These are phyloP conservation scores for Nigrospora sphaerica DNA, from an alignment of 2,329 filamentous ascomycete species.

Conservation along the genomic window DNA sequence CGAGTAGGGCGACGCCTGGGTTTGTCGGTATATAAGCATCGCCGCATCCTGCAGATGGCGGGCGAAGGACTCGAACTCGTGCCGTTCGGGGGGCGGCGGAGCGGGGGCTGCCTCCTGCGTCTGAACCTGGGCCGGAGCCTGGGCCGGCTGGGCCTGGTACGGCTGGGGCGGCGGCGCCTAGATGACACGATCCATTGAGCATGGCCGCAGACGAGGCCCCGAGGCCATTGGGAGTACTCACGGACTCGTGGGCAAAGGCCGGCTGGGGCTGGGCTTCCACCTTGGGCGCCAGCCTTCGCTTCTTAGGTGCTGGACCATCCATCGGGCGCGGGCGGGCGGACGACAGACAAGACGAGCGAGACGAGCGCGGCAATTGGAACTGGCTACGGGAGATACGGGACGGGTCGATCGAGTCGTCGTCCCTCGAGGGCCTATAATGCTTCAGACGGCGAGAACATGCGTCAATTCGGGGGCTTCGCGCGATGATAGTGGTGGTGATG, in stretches of 20 bases:
- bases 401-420: not conserved
- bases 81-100: conserved; percentile 34
- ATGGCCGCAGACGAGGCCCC: conserved; percentile 5
- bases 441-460: not conserved
- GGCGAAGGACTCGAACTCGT: conserved; percentile 61
- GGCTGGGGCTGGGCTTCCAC: conserved; percentile 22
- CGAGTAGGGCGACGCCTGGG: conserved; percentile 48
- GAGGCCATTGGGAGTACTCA: conserved; percentile 11
- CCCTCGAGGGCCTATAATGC: conserved; percentile 1
- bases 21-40: conserved; percentile 59
- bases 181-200: conserved; percentile 3
- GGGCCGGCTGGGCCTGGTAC: conserved; percentile 11
- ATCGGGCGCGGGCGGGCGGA: not conserved
- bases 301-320: conserved; percentile 31
- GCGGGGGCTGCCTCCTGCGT: conserved; percentile 14
- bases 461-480: no score
- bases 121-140: conserved; percentile 6
- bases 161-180: not conserved
- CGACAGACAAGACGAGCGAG: not conserved
- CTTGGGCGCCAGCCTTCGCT: conserved; percentile 28
- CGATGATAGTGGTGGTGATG: not conserved
- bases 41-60: conserved; percentile 62
- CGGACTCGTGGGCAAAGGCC: conserved; percentile 19
- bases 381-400: not conserved
- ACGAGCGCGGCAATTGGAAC: not conserved